Evolutionary conservation across 371 early-diverging fungal genomes (phyloP).

Genomic region (Mucor saturninus): DNA sequence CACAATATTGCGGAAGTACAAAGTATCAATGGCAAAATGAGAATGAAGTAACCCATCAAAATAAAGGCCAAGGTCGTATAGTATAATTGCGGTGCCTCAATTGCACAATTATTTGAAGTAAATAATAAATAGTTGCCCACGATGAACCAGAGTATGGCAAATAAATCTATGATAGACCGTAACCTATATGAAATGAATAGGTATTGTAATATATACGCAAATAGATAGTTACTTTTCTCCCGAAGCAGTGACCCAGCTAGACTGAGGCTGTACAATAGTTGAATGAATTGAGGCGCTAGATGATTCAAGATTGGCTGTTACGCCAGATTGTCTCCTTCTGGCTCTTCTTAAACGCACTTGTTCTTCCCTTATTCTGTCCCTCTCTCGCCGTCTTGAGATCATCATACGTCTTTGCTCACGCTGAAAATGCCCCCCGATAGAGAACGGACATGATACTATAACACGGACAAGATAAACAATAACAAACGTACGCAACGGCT

Average conservation of each 20-base stretch:
- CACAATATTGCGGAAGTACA: constrained; percentile 70
- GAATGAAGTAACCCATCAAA: constrained; percentile 67
- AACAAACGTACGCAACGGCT: constrained; percentile 41
- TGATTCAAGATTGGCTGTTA: neutral
- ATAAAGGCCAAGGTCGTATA: constrained; percentile 63
- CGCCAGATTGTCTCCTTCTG: neutral
- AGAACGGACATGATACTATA: constrained; percentile 32
- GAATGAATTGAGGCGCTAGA: constrained; percentile 1
- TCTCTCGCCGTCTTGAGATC: constrained; percentile 8
- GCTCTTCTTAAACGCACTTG: constrained; percentile 22
- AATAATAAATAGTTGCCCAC: constrained; percentile 75
- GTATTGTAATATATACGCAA: constrained; percentile 27
- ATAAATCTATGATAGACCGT: constrained; percentile 48
- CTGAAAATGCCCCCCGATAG: constrained; percentile 35
- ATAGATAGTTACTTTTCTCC: constrained; percentile 13
- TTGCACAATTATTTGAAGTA: constrained; percentile 53
- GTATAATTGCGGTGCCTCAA: constrained; percentile 61
- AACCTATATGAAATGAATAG: neutral
- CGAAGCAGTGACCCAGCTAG: neutral
- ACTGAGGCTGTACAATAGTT: constrained; percentile 3
- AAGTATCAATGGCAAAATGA: constrained; percentile 65
- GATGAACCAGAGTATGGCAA: constrained; percentile 72
- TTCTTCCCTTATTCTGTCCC: constrained; percentile 12
- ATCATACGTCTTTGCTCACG: constrained; percentile 4
- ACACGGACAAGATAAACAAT: constrained; percentile 39